Evolutionary conservation across 257 asterid genomes (phyloP).

Genomic region (Ligustrum vulgare): DNA sequence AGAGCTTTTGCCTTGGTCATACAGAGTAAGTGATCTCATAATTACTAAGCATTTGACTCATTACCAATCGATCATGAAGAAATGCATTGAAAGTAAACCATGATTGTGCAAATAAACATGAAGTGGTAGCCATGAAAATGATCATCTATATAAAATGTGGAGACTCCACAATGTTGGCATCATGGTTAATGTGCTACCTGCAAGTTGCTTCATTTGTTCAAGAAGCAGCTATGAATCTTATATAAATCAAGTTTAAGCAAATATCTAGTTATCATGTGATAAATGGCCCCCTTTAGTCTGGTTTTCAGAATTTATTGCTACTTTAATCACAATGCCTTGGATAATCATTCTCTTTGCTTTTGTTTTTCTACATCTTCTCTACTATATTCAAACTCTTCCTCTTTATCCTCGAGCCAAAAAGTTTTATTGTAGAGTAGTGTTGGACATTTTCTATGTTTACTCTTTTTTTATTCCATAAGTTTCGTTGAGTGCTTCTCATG

Average conservation of each 20-base stretch:
- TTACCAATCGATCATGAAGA: neutral
- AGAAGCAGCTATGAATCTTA: neutral
- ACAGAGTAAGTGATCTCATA: constrained; percentile 61
- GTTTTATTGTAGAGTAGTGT: too few species aligned
- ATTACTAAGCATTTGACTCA: constrained; percentile 1
- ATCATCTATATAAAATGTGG: neutral
- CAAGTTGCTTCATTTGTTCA: neutral
- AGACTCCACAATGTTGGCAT: neutral
- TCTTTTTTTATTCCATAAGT: neutral
- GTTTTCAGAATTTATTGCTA: neutral
- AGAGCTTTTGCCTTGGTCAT: constrained; percentile 92
- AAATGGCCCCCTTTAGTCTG: neutral
- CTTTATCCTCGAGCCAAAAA: neutral
- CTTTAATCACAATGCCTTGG: neutral
- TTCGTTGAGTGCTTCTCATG: neutral
- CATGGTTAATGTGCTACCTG: neutral
- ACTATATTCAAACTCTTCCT: neutral
- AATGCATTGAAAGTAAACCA: neutral
- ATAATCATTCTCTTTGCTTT: neutral
- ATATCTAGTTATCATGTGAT: neutral
- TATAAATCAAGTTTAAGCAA: neutral
- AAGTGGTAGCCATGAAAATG: neutral
- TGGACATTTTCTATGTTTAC: neutral
- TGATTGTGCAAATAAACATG: neutral
- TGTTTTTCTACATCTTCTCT: neutral